These are phyloP conservation scores for Mortierella claussenii DNA, from an alignment of 192 early-diverging fungal species.

Conservation along the genomic window DNA sequence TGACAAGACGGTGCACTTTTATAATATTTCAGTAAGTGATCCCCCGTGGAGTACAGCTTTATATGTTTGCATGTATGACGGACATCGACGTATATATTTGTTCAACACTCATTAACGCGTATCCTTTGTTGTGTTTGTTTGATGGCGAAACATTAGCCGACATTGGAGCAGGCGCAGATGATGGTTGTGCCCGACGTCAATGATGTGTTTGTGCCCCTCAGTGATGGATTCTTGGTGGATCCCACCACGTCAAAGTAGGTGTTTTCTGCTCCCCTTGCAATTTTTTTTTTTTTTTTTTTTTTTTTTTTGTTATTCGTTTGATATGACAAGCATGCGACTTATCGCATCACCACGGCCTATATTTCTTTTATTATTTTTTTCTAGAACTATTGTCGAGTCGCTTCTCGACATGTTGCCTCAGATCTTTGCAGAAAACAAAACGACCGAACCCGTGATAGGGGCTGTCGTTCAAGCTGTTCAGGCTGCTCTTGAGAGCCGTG, in stretches of 20 bases:
- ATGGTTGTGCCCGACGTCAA: slow-evolving; percentile 92
- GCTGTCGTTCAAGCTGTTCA: slow-evolving; percentile 82
- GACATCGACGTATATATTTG: background rate
- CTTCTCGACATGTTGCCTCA: slow-evolving; percentile 84
- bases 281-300: background rate
- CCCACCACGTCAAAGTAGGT: slow-evolving; percentile 77
- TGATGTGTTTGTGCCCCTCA: slow-evolving; percentile 95
- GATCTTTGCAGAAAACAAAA: slow-evolving; percentile 85
- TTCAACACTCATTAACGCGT: background rate
- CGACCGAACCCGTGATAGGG: slow-evolving; percentile 80
- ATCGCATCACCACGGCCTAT: too few relatives aligned
- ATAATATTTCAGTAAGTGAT: slow-evolving; percentile 82
- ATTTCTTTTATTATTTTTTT: too few relatives aligned
- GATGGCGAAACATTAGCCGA: slow-evolving; percentile 53
- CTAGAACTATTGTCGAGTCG: slow-evolving; percentile 77
- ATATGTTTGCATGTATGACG: slow-evolving; percentile 5
- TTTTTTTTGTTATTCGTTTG: background rate
- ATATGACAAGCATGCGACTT: too few relatives aligned
- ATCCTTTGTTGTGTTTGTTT: background rate
- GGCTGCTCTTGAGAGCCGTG: slow-evolving; percentile 77
- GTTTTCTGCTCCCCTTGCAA: background rate
- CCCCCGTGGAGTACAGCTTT: too few relatives aligned
- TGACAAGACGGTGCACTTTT: slow-evolving; percentile 93
- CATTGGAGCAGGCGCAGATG: slow-evolving; percentile 92
- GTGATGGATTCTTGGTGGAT: slow-evolving; percentile 91